Base-by-base conservation (phyloP, 306 rosid genomes). In the Inga leiocalycina region DNA sequence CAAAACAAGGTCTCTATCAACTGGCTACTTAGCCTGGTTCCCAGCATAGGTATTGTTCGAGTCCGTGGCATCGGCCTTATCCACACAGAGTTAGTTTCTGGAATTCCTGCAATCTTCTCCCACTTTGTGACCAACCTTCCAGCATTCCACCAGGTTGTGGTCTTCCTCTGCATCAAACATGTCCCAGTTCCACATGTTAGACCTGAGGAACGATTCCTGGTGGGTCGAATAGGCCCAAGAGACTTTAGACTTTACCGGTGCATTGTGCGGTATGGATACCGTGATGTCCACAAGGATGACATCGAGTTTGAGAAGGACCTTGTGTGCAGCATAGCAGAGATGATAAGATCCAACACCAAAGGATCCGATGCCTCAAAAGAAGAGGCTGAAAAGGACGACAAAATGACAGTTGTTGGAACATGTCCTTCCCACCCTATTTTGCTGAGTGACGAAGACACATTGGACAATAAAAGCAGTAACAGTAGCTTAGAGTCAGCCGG, bases 91-190 rank as follows among this genome's bases (percentile, higher is more conserved):
- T 94, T 93, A n/a, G 93, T 93, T 0, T 84, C 93, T 4, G 98
- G 98, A 39, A 90, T 93, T 71, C 98, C 98, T 0, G 93, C 93
- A 32, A 89, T 93, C 71, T 93, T 93, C 85, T 89, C 94, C 52
- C 97, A 93, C 84, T 93, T 93, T 78, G 93, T 93, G 44, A 89
- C 98, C 87, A 93, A 91, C 65, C 89, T 93, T 11, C 93, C 96
- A 10, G 98, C 98, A 84, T 93, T 91, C 85, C 98, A 93, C 86
- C 93, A 93, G 71, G 97, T 93, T 69, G 85, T 93, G 6, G 91
- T 93, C 49, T 93, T 93, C 78, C 91, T 93, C 82, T 93, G 97
- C 88, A 84, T 93, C 86, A 93, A 93, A 81, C 84, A 88, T 17
- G 94, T 93, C 46, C 95, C 91, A 1, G 89, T 93, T 73, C 95